Conservation (phyloP, 495 filamentous ascomycete genomes). For the Talaromyces proteolyticus region DNA sequence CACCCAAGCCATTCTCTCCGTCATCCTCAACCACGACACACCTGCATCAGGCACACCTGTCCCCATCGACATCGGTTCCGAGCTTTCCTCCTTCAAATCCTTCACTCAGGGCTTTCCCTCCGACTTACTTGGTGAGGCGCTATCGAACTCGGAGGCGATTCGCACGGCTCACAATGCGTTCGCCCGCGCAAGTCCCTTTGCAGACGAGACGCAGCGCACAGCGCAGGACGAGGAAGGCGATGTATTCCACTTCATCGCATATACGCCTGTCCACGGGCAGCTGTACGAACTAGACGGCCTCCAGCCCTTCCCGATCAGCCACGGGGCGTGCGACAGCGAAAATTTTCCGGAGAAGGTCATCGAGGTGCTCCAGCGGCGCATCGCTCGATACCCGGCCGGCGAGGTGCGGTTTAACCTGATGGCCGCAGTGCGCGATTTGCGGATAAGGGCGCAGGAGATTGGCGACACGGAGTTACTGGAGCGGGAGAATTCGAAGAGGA, state of each 20-base stretch:
- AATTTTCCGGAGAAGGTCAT: slow-evolving; percentile 81
- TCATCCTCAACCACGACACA: slow-evolving; percentile 79
- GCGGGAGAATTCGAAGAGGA: slow-evolving; percentile 78
- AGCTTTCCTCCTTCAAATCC: slow-evolving; percentile 75
- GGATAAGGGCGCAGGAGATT: slow-evolving; percentile 68
- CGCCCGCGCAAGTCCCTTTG: slow-evolving; percentile 80
- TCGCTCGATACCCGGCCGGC: slow-evolving; percentile 74
- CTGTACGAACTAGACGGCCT: slow-evolving; percentile 96
- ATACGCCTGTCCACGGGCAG: slow-evolving; percentile 69
- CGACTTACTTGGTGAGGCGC: slow-evolving; percentile 64
- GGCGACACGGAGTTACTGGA: slow-evolving; percentile 75
- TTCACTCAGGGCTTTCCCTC: slow-evolving; percentile 86
- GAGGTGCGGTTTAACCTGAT: slow-evolving; percentile 96
- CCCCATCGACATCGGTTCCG: slow-evolving; percentile 50
- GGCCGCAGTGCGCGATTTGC: slow-evolving; percentile 80
- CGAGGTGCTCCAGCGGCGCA: slow-evolving; percentile 76
- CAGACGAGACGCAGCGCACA: slow-evolving; percentile 72
- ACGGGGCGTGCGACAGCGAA: slow-evolving; percentile 63
- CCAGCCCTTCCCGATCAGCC: slow-evolving; percentile 84
- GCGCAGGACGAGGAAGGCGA: slow-evolving; percentile 57
- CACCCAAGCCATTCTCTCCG: slow-evolving; percentile 89
- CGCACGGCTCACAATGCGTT: slow-evolving; percentile 92
- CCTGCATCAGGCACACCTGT: slow-evolving; percentile 10
- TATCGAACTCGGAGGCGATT: slow-evolving; percentile 72
- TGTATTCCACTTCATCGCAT: slow-evolving; percentile 97